Base-by-base conservation (phyloP, 2,329 filamentous ascomycete genomes). In the Dothideomycetes sp. region DNA sequence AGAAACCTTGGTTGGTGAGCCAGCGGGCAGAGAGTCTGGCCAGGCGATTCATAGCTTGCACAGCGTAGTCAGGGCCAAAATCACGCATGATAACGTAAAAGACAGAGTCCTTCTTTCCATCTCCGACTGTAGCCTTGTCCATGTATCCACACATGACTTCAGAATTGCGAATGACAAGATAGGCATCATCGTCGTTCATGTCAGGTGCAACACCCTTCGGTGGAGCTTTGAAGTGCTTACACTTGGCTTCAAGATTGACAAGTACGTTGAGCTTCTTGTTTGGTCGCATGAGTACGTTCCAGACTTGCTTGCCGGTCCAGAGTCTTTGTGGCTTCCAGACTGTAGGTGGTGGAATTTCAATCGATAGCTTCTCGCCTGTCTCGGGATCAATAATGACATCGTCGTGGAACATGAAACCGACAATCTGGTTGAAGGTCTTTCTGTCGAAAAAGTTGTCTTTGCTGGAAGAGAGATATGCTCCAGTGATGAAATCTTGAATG, bases 401-500 rank as follows among this genome's bases (percentile, higher is more conserved):
- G 16, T 80, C 80, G 36, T 88, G 81, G 55, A 95, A 80, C 91
- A 98, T 98, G 62, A 88, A 91, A 60, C 84, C 82, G 58, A 88
- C 93, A 29, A 95, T 76, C 51, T 93, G 88, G 2, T 83, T 81
- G 55, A 98, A 98, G 0, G 83, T 80, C 52, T 82, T 82, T 38
- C 89, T 79, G 53, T 94, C 86, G 55, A 84, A 94, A 63, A 98
- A 96, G 43, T 80, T 77, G 58, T 96, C 89, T 58, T 96, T 96
- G 61, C 80, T 84, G 53, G 86, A 94, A 18, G 96, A 70, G 4
- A 96, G 67, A 57, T 87, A 98, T 0, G 91, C 84, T 4, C 88
- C 88, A 18, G 89, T 96, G 53, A 98, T 96, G 65, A 98, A 98
- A 70, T 98, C 91, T 56, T 98, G 91, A 20, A 94, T 98, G n/a